phyloP scores from a whole-genome alignment of 2,329 filamentous ascomycete genomes.

The Calonectria naviculata region DNA sequence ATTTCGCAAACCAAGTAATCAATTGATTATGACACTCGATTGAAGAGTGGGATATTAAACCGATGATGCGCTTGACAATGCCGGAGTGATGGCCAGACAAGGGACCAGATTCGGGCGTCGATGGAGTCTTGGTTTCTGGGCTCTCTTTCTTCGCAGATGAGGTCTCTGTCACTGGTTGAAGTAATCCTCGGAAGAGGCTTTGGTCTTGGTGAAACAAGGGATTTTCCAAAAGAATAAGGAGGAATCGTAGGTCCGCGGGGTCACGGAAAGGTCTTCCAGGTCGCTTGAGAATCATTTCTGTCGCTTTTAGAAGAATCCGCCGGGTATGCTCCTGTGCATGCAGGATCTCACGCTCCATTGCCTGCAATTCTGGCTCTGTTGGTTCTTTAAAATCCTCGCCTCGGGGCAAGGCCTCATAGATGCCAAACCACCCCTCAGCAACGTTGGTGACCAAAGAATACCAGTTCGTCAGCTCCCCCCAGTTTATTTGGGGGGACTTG shows the following conservation, averaged over 20 bases:
- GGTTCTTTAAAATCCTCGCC: conserved; percentile 41
- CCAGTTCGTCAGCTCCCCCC: conserved; percentile 78
- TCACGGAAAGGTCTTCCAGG: conserved; percentile 77
- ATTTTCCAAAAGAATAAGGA: conserved; percentile 83
- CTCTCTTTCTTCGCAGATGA: conserved; percentile 16
- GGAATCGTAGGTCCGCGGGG: conserved; percentile 78
- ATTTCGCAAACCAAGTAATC: conserved; percentile 81
- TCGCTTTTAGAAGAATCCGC: conserved; percentile 78
- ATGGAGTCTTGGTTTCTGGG: conserved; percentile 27
- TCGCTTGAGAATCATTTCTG: conserved; percentile 82
- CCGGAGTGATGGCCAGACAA: conserved; percentile 78
- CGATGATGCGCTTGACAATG: conserved; percentile 86
- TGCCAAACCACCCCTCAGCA: conserved; percentile 73
- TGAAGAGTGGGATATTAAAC: conserved; percentile 80
- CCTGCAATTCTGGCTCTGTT: conserved; percentile 51
- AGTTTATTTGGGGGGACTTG: conserved; percentile 77
- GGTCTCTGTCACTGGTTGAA: conserved; percentile 44
- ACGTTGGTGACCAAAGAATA: conserved; percentile 76
- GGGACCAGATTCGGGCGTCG: conserved; percentile 51
- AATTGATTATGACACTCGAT: conserved; percentile 81
- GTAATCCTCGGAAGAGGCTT: conserved; percentile 53
- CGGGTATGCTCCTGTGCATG: conserved; percentile 76
- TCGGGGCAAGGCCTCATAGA: conserved; percentile 64
- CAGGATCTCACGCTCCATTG: conserved; percentile 59
- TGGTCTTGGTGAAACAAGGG: conserved; percentile 72